phyloP scores from a whole-genome alignment of 306 rosid species.

The Vigna radiata region DNA sequence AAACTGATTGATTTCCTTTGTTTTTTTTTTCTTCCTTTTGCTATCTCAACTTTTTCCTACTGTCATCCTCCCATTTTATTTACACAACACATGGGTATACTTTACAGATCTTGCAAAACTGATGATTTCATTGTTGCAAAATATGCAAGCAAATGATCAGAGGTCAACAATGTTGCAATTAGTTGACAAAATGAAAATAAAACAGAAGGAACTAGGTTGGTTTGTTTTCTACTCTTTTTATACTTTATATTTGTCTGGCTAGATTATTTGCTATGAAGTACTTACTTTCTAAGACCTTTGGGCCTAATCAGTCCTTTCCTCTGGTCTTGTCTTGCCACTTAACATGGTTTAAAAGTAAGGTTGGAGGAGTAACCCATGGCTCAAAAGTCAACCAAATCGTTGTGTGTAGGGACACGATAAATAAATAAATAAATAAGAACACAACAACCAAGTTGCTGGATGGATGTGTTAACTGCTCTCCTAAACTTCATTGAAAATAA shows the following conservation, averaged over 20 bases:
- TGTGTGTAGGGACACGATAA: not conserved
- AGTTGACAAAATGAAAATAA: slow-evolving; percentile 76
- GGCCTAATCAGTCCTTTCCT: slow-evolving; percentile 23
- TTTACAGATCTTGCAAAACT: slow-evolving; percentile 80
- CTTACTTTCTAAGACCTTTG: not conserved
- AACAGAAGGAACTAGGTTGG: slow-evolving; percentile 82
- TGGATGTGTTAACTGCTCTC: slow-evolving; percentile 21
- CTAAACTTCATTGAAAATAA: slow-evolving; percentile 13
- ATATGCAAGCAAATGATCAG: slow-evolving; percentile 71
- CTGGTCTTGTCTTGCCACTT: slow-evolving; percentile 7
- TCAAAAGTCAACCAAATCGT: slow-evolving; percentile 20
- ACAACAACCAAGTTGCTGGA: not conserved
- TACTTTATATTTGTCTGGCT: not conserved
- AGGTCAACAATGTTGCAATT: slow-evolving; percentile 89
- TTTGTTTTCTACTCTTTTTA: slow-evolving; percentile 17
- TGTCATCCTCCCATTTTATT: slow-evolving; percentile 37
- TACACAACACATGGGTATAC: slow-evolving; percentile 28
- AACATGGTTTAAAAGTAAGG: slow-evolving; percentile 10
- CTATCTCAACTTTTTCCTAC: slow-evolving; percentile 2
- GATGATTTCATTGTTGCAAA: slow-evolving; percentile 80
- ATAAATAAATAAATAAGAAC: not conserved
- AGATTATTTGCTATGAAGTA: slow-evolving; percentile 9
- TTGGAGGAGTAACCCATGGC: slow-evolving; percentile 19
- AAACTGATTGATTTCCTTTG: slow-evolving; percentile 24
- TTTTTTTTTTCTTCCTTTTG: slow-evolving; percentile 19